Evolutionary conservation across 306 rosid species (phyloP).

Genomic region (Sesbania bispinosa): DNA sequence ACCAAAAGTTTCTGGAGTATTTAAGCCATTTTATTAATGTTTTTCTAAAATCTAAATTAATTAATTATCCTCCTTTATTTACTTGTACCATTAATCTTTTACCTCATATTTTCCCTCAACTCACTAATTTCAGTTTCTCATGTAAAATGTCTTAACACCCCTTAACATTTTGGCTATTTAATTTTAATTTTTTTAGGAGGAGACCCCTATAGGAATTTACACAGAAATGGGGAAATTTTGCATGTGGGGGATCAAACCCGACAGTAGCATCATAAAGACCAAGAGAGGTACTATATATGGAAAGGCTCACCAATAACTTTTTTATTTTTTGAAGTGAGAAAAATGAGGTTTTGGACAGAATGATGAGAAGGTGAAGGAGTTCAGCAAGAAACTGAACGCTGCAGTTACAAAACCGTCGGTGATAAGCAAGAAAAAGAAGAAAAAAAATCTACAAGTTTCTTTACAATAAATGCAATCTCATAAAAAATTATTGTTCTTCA

Average conservation of each 20-base stretch:
- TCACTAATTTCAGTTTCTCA: background rate
- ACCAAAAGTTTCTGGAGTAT: background rate
- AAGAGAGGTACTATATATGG: background rate
- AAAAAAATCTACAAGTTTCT: too few relatives aligned
- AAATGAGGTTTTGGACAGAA: background rate
- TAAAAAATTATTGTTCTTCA: background rate
- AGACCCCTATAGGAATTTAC: background rate
- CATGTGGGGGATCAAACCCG: background rate
- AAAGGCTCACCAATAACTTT: background rate
- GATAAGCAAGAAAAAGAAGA: background rate
- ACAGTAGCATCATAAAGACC: background rate
- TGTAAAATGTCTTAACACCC: background rate
- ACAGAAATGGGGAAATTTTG: background rate
- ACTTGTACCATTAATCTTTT: background rate
- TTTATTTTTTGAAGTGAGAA: background rate
- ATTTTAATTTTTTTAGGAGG: background rate
- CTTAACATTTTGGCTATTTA: background rate
- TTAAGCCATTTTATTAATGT: background rate
- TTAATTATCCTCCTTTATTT: background rate
- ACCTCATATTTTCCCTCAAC: background rate
- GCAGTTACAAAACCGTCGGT: background rate
- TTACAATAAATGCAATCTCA: too few relatives aligned
- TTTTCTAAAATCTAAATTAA: background rate
- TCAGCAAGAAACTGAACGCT: background rate
- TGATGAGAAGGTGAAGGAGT: background rate